These are phyloP conservation scores for Trapa bicornis DNA, from an alignment of 345 rosid species.

Conservation along the genomic window DNA sequence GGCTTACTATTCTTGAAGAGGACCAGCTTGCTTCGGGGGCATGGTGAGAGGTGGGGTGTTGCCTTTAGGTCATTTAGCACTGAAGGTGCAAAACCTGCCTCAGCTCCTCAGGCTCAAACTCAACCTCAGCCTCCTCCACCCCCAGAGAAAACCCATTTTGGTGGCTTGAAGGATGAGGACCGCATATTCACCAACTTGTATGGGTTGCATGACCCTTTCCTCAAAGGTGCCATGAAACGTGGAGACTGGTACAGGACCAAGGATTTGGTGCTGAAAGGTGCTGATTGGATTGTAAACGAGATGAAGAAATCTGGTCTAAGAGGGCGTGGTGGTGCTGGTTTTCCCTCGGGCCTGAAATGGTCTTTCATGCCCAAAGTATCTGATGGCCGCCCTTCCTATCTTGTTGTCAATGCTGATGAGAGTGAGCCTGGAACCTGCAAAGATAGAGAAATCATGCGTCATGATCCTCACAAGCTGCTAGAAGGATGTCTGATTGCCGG, in stretches of 20 bases:
- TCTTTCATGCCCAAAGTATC: constrained; percentile 97
- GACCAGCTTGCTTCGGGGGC: constrained; percentile 28
- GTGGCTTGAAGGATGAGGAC: constrained; percentile 91
- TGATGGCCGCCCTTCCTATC: constrained; percentile 95
- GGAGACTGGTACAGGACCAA: constrained; percentile 96
- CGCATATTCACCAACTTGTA: constrained; percentile 89
- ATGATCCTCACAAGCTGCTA: constrained; percentile 89
- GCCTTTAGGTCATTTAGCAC: constrained; percentile 62
- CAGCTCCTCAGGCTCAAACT: constrained; percentile 22
- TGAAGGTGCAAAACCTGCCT: constrained; percentile 54
- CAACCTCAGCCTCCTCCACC: constrained; percentile 67
- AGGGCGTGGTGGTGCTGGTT: constrained; percentile 99
- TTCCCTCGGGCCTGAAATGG: constrained; percentile 97
- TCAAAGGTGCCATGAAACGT: constrained; percentile 90
- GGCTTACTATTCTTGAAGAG: constrained; percentile 59
- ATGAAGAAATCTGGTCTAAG: constrained; percentile 92
- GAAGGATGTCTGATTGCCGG: constrained; percentile 99
- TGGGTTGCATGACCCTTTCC: constrained; percentile 84
- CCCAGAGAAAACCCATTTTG: constrained; percentile 94
- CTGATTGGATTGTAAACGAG: constrained; percentile 96
- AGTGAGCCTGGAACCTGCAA: constrained; percentile 99
- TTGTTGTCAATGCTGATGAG: constrained; percentile 97
- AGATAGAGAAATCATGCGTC: constrained; percentile 96
- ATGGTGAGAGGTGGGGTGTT: constrained; percentile 28
- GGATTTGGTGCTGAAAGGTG: constrained; percentile 88